phyloP scores from a whole-genome alignment of 208 protist species.

The Crithidia expoeki region DNA sequence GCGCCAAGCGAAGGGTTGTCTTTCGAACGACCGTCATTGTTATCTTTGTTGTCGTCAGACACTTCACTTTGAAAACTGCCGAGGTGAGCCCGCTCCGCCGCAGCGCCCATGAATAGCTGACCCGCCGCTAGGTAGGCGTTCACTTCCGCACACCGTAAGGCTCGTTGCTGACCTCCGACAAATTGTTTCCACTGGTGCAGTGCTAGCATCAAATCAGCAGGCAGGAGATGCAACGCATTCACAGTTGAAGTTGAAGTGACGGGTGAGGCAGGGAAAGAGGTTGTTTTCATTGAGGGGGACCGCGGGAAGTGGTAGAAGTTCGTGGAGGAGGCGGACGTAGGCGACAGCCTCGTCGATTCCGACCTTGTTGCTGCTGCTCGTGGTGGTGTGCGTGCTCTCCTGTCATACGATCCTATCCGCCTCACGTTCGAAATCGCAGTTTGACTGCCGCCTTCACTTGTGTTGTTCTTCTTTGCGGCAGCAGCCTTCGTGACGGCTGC shows the following conservation, averaged over 20 bases:
- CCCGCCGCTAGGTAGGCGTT: constrained; percentile 14
- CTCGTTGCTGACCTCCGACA: constrained; percentile 15
- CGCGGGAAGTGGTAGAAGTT: background rate
- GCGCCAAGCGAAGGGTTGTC: background rate
- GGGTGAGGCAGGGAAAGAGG: background rate
- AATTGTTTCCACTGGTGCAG: constrained; percentile 22
- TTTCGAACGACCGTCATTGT: too few relatives aligned
- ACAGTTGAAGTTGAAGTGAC: background rate
- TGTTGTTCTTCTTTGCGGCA: background rate
- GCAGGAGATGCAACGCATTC: background rate
- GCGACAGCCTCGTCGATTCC: too few relatives aligned
- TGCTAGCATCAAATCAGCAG: background rate
- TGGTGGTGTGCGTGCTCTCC: background rate
- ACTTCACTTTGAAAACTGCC: background rate
- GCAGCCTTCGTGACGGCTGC: background rate
- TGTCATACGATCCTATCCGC: too few relatives aligned
- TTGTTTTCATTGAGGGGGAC: background rate
- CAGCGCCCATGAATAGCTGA: constrained; percentile 23
- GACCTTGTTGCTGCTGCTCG: background rate
- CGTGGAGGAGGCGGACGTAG: background rate
- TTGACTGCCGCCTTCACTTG: too few relatives aligned
- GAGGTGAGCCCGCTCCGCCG: constrained; percentile 15
- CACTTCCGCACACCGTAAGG: constrained; percentile 21
- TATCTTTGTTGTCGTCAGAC: too few relatives aligned
- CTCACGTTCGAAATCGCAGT: too few relatives aligned